Base-by-base conservation (phyloP, 306 rosid species). In the Pterocarpus santalinus region DNA sequence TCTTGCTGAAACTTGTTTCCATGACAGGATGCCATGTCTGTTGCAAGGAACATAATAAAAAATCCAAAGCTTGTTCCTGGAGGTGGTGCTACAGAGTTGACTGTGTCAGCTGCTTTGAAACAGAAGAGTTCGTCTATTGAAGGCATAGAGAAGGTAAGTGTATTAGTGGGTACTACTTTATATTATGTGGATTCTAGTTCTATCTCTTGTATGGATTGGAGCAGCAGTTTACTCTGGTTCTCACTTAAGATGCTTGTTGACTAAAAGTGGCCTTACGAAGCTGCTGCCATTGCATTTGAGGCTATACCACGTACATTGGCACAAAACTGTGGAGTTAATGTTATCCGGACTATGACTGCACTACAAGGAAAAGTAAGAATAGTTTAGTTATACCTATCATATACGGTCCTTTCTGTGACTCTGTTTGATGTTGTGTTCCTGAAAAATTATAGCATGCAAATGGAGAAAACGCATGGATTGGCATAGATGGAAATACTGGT, bases 211-310 rank as follows among this genome's bases (percentile, higher is more conserved):
- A 67, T 17, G 49, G 68, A 43, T 22, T 22, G 28, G 28, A 5
- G 15, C 52, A 62, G 46, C 43, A 47, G 67, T 55, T 78, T 72
- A 38, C 11, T 71, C 80, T 64, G 38, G 49, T 76, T 49, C 82
- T 89, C 52, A 81, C 60, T 13, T 61, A 34, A 46, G n/a, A 32
- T 84, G 78, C 52, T 62, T 81, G 73, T 64, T 85, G 72, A 78
- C 36, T 78, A 66, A 72, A 75, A 96, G 99, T 96, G 99, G 99
- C 99, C 99, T 11, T 96, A 96, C 81, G 99, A 96, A 94, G 98
- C 97, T 80, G 99, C 99, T 82, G 98, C 99, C 32, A 49, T 93
- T 41, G 99, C 99, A 64, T 96, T 96, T 85, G 99, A 96, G 91
- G 91, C 98, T 69, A 96, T 96, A 68, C 99, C 99, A 9, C 91